Evolutionary conservation across 2,329 filamentous ascomycete genomes (phyloP).

Genomic region (Ascochyta fabae): DNA sequence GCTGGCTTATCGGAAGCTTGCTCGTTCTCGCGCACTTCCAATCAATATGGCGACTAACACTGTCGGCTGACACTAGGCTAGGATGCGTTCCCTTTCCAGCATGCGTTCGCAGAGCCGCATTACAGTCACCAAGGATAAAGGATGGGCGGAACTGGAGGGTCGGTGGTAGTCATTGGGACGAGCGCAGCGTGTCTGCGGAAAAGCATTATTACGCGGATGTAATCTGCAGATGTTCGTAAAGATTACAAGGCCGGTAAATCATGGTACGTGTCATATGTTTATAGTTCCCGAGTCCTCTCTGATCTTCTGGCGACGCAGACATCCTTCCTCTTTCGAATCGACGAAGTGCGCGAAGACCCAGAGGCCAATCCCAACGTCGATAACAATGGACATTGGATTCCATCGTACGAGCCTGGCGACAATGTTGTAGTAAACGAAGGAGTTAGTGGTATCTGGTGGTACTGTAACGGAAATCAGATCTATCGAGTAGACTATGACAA

Average conservation of each 20-base stretch:
- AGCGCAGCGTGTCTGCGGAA: background rate
- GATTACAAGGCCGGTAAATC: background rate
- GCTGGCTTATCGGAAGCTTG: conserved; percentile 42
- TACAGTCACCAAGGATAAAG: conserved; percentile 36
- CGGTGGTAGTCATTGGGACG: background rate
- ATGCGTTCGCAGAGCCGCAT: conserved; percentile 44
- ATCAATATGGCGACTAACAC: conserved; percentile 22
- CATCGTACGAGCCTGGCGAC: conserved; percentile 9
- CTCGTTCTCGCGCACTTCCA: conserved; percentile 21
- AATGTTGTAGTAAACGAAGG: background rate
- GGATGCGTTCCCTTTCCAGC: conserved; percentile 14
- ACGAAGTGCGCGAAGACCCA: conserved; percentile 31
- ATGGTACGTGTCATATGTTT: background rate
- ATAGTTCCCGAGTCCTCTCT: background rate
- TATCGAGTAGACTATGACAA: background rate
- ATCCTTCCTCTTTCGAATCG: conserved; percentile 32
- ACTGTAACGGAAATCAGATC: background rate
- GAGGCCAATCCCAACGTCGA: background rate
- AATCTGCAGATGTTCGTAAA: background rate
- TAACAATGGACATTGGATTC: conserved; percentile 23
- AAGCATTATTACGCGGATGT: background rate
- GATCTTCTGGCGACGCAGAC: background rate
- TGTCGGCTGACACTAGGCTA: conserved; percentile 36
- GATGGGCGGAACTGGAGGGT: background rate
- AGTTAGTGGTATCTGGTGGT: background rate